A percentile compares a stretch with the other conserved stretches of the same genome.
Conservation (phyloP, 805 yeast species). For the Starmerella apicola region DNA sequence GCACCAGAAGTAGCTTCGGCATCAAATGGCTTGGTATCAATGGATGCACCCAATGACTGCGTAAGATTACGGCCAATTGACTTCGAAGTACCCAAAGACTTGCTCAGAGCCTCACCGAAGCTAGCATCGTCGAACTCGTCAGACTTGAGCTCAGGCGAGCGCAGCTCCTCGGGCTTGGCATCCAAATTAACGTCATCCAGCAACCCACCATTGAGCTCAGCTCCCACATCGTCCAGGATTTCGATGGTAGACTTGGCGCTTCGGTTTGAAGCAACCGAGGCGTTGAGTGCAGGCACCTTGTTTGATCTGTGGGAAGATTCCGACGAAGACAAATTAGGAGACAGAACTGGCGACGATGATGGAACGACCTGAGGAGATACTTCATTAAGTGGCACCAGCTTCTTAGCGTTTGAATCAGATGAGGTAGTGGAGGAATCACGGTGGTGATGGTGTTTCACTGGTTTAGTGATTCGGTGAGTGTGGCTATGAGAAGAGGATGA, state of each 20-base stretch:
- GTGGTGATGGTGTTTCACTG: background rate
- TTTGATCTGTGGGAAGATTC: background rate
- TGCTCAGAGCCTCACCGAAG: background rate
- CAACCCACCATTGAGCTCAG: slow-evolving; percentile 20
- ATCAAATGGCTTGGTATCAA: background rate
- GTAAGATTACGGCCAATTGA: background rate
- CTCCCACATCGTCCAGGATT: slow-evolving; percentile 21
- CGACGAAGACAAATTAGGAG: background rate
- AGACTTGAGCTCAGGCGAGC: slow-evolving; percentile 11
- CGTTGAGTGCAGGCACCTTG: too few relatives aligned
- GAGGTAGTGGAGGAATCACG: background rate
- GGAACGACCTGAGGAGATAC: background rate
- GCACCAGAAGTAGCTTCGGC: slow-evolving; percentile 1
- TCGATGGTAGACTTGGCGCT: slow-evolving; percentile 22
- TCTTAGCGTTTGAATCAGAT: background rate
- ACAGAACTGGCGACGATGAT: background rate
- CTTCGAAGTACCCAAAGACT: background rate
- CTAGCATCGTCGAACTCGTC: background rate
- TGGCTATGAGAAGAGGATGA: background rate
- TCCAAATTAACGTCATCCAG: slow-evolving; percentile 17
- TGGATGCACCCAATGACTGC: background rate
- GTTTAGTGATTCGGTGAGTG: background rate
- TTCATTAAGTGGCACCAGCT: background rate
- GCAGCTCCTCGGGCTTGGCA: slow-evolving; percentile 11
- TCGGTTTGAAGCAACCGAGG: background rate